phyloP scores from a whole-genome alignment of 768 basidiomycete genomes.

The Chalciporus chontae region DNA sequence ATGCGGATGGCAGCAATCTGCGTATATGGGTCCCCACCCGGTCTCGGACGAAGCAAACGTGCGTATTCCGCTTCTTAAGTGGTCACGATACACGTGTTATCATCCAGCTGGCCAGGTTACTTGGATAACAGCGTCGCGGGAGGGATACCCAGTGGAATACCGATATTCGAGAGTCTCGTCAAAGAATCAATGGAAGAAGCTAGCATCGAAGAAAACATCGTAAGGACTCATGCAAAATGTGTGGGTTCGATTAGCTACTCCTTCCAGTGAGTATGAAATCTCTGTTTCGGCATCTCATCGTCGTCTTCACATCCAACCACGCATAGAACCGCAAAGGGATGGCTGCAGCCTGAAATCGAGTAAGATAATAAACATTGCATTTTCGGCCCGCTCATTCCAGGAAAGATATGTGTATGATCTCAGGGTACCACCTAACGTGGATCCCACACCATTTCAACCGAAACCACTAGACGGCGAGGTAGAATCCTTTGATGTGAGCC shows the following conservation, averaged over 20 bases:
- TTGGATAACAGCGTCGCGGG: conserved; percentile 93
- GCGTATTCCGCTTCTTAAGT: conserved; percentile 25
- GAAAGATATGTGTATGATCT: conserved; percentile 84
- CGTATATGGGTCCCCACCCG: conserved; percentile 87
- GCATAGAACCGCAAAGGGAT: conserved; percentile 34
- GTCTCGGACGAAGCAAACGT: conserved; percentile 87
- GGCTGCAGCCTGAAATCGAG: conserved; percentile 88
- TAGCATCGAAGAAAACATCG: conserved; percentile 64
- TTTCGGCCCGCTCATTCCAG: not conserved
- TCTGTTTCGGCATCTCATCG: not conserved
- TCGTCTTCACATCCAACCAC: conserved; percentile 1
- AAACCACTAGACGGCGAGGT: conserved; percentile 90
- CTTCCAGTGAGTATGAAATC: conserved; percentile 46
- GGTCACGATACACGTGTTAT: not conserved
- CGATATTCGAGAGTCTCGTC: conserved; percentile 67
- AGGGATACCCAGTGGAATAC: conserved; percentile 81
- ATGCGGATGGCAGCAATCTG: conserved; percentile 37
- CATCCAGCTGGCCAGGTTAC: conserved; percentile 70
- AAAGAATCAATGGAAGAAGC: conserved; percentile 97
- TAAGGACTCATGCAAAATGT: conserved; percentile 52
- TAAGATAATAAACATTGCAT: conserved; percentile 32
- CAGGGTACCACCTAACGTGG: conserved; percentile 52
- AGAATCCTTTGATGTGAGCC: conserved; percentile 80
- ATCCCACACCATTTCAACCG: conserved; percentile 52
- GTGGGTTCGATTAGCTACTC: conserved; percentile 82